Evolutionary conservation across 148 eudicot genomes (phyloP).

Genomic region (Rhododendron vialii): DNA sequence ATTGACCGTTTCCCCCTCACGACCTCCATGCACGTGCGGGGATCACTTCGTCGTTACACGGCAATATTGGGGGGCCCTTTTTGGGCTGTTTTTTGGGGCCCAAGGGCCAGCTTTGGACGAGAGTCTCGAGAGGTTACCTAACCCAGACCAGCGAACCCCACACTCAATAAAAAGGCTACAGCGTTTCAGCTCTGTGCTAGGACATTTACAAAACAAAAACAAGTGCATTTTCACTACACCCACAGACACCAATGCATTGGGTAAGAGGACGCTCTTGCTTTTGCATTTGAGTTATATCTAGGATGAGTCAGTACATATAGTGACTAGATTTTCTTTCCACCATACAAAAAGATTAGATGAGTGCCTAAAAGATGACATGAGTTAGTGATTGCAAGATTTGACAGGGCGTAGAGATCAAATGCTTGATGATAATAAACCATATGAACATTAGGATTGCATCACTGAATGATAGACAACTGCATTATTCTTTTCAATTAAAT

Average conservation of each 20-base stretch:
- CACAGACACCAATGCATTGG: background rate
- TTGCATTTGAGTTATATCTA: background rate
- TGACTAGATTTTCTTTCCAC: background rate
- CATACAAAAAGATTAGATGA: background rate
- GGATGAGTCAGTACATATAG: background rate
- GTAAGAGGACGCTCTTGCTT: background rate
- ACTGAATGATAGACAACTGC: background rate
- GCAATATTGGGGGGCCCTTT: too few species aligned
- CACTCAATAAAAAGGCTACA: background rate
- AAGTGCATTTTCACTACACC: background rate
- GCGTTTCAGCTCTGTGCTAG: background rate
- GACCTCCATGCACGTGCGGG: too few species aligned
- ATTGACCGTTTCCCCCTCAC: too few species aligned
- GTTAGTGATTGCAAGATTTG: background rate
- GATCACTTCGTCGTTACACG: too few species aligned
- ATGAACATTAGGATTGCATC: background rate
- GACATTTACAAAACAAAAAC: conserved; percentile 1
- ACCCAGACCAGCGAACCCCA: too few species aligned
- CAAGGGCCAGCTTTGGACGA: too few species aligned
- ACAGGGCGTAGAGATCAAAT: background rate
- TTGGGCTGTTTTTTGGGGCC: too few species aligned
- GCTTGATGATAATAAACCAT: background rate
- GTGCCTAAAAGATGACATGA: background rate
- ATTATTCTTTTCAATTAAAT: background rate
- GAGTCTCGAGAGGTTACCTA: too few species aligned